A percentile compares a stretch with the other conserved stretches of the same genome.
These are phyloP conservation scores for Leccinum uliginosum DNA, from an alignment of 768 basidiomycete species.

Conservation along the genomic window DNA sequence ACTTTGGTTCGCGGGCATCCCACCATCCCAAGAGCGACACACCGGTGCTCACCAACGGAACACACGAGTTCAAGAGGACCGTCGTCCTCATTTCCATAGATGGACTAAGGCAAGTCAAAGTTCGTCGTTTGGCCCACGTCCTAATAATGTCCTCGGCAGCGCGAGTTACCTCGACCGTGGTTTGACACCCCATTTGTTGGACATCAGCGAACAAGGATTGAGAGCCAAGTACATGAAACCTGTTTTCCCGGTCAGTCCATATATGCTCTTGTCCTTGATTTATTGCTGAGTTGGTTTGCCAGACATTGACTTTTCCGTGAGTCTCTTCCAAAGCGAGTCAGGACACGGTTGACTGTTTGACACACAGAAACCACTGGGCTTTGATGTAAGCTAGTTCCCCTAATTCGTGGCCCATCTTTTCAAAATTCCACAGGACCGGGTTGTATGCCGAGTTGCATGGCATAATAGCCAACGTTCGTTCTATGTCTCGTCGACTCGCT, in stretches of 20 bases:
- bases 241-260: conserved; percentile 75
- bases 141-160: conserved; percentile 34
- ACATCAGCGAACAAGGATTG: conserved; percentile 78
- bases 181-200: conserved; percentile 76
- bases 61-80: conserved; percentile 75
- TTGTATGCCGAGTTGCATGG: conserved; percentile 88
- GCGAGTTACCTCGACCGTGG: conserved; percentile 87
- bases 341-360: background rate
- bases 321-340: conserved; percentile 25
- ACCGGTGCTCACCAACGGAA: conserved; percentile 67
- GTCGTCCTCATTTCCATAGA: conserved; percentile 86
- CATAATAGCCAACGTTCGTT: conserved; percentile 78
- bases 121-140: background rate
- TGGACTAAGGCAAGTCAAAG: conserved; percentile 58
- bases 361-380: conserved; percentile 79
- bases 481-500: background rate
- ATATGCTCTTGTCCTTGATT: conserved; percentile 15
- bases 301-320: conserved; percentile 91
- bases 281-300: conserved; percentile 4
- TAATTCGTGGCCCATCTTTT: background rate
- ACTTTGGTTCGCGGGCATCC: conserved; percentile 1
- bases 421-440: conserved; percentile 64
- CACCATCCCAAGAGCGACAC: conserved; percentile 1
- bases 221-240: conserved; percentile 84
- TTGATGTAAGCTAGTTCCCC: conserved; percentile 52